phyloP scores from a whole-genome alignment of 2,329 filamentous ascomycete species.

The Reticulascus tulasneorum region DNA sequence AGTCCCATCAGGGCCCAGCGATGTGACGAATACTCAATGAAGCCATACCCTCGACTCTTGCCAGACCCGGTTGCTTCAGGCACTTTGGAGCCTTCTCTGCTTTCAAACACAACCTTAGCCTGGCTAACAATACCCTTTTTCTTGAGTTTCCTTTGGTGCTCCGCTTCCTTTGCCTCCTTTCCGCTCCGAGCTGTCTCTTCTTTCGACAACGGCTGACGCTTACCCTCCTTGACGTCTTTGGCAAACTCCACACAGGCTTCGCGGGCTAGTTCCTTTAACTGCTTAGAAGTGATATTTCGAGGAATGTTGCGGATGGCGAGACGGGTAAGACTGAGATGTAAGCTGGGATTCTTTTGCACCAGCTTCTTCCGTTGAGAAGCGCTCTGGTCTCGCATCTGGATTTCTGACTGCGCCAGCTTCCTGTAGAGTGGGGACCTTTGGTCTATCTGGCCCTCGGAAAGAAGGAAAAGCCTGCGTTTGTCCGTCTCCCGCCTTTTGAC shows the following conservation, averaged over 20 bases:
- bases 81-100: slow-evolving; percentile 78
- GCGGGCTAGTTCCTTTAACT: slow-evolving; percentile 84
- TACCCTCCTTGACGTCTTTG: slow-evolving; percentile 76
- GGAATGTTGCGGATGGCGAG: slow-evolving; percentile 91
- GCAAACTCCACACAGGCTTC: slow-evolving; percentile 94
- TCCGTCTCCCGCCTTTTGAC: slow-evolving; percentile 68
- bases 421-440: slow-evolving; percentile 74
- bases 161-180: slow-evolving; percentile 74
- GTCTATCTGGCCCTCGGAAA: slow-evolving; percentile 80
- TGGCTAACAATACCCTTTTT: slow-evolving; percentile 86
- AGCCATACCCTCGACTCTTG: slow-evolving; percentile 88
- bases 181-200: slow-evolving; percentile 82
- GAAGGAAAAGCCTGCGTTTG: slow-evolving; percentile 83
- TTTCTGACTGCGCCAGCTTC: slow-evolving; percentile 70
- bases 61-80: slow-evolving; percentile 72
- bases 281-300: slow-evolving; percentile 75
- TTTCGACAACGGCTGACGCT: slow-evolving; percentile 75
- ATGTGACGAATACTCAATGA: slow-evolving; percentile 94
- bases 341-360: slow-evolving; percentile 83
- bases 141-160: slow-evolving; percentile 73
- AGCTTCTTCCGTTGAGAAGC: slow-evolving; percentile 82
- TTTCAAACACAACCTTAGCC: slow-evolving; percentile 93
- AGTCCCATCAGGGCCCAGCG: slow-evolving; percentile 93
- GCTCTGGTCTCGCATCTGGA: slow-evolving; percentile 85
- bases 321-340: slow-evolving; percentile 85